These are phyloP conservation scores for Pichia inconspicua DNA, from an alignment of 1,139 yeast species.

Conservation along the genomic window DNA sequence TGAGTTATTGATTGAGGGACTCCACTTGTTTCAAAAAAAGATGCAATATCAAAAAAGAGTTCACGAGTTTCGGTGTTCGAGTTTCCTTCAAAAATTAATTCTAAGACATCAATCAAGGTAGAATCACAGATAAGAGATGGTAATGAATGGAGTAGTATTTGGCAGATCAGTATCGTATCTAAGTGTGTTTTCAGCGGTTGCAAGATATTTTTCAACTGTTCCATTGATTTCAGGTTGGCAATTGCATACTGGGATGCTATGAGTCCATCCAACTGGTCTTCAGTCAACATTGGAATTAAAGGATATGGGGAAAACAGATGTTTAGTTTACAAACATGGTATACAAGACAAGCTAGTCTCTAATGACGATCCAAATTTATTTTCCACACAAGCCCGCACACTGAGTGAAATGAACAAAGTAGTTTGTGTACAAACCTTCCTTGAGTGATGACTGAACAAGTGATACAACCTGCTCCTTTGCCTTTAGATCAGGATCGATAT, in stretches of 20 bases:
- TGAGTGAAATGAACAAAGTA: conserved; percentile 18
- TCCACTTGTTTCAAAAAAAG: conserved; percentile 2
- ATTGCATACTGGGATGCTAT: conserved; percentile 1
- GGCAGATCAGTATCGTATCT: background rate
- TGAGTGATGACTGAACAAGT: background rate
- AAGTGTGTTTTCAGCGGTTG: background rate
- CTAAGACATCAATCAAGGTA: background rate
- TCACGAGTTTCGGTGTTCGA: background rate
- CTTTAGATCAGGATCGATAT: background rate
- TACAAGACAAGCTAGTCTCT: no score
- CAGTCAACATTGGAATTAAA: background rate
- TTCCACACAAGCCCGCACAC: conserved; percentile 9
- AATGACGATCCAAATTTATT: background rate
- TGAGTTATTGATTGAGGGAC: background rate
- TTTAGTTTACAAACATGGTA: no score
- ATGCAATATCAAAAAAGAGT: background rate
- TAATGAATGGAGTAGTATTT: conserved; percentile 2
- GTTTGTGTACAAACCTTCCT: conserved; percentile 18
- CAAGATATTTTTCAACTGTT: background rate
- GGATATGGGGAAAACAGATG: background rate
- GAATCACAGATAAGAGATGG: conserved; percentile 1
- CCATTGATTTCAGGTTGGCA: conserved; percentile 1
- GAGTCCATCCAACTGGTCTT: conserved; percentile 1
- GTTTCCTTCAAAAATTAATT: background rate
- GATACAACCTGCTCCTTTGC: background rate